These are phyloP conservation scores for Blastocystis sp. DNA, from an alignment of 352 stramenopile species.

Conservation along the genomic window DNA sequence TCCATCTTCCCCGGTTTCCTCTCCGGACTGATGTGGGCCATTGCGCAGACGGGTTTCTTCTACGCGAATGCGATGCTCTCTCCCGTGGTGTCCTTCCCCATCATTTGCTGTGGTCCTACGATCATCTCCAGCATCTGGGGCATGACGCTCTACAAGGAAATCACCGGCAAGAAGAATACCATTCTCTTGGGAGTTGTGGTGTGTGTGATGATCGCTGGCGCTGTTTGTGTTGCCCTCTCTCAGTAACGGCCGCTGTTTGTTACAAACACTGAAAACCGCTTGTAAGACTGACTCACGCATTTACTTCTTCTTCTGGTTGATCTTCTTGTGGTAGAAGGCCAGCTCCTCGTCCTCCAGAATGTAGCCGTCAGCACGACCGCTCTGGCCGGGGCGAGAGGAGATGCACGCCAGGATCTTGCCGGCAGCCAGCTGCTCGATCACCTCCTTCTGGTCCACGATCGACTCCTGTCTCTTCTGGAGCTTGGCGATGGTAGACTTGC, in stretches of 20 bases:
- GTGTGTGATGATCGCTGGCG: constrained; percentile 45
- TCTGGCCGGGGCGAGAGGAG: constrained; percentile 68
- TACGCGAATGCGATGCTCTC: constrained; percentile 67
- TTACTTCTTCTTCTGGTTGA: constrained; percentile 69
- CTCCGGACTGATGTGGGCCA: constrained; percentile 70
- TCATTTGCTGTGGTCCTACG: constrained; percentile 71
- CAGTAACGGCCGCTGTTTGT: constrained; percentile 24
- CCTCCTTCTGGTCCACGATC: constrained; percentile 44
- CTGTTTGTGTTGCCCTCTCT: constrained; percentile 45
- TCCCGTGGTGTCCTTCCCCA: constrained; percentile 70
- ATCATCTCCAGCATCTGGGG: constrained; percentile 70
- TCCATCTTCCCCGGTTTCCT: constrained; percentile 71
- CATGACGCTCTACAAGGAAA: constrained; percentile 71
- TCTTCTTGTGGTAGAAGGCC: constrained; percentile 69
- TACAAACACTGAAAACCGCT: constrained; percentile 30
- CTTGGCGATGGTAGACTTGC: neutral
- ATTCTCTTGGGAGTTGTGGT: constrained; percentile 64
- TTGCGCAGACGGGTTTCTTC: constrained; percentile 71
- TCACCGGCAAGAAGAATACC: constrained; percentile 69
- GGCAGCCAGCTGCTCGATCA: constrained; percentile 62
- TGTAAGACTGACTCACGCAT: constrained; percentile 7
- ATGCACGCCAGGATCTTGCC: constrained; percentile 56
- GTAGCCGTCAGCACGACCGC: constrained; percentile 70
- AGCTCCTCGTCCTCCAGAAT: constrained; percentile 70
- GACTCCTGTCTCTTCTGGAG: neutral